A percentile compares a stretch with the other conserved stretches of the same genome.
Evolutionary conservation across 805 yeast genomes (phyloP).

Genomic region (Priceomyces carsonii): DNA sequence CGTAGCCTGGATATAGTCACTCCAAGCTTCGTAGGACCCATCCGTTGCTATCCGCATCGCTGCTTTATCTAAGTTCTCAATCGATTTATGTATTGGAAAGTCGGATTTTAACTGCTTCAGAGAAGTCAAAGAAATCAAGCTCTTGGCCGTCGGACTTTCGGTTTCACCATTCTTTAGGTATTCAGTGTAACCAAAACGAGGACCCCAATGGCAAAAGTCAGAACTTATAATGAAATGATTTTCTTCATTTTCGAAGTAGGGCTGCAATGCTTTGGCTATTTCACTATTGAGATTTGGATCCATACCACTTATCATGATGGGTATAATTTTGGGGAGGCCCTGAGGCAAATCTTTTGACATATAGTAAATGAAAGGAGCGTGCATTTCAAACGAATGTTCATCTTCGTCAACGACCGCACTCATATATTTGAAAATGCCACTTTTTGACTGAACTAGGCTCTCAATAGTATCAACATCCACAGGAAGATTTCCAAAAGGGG

Average conservation of each 20-base stretch:
- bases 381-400: slow-evolving; percentile 96
- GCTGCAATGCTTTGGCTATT: slow-evolving; percentile 50
- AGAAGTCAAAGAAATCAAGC: slow-evolving; percentile 13
- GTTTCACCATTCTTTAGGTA: slow-evolving; percentile 22
- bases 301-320: slow-evolving; percentile 75
- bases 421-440: slow-evolving; percentile 57
- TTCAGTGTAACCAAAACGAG: slow-evolving; percentile 44
- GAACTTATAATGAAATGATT: slow-evolving; percentile 79
- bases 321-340: slow-evolving; percentile 58
- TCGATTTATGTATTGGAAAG: slow-evolving; percentile 66
- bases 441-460: slow-evolving; percentile 30
- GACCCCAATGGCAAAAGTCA: slow-evolving; percentile 94
- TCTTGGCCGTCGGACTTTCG: slow-evolving; percentile 19
- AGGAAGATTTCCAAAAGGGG: slow-evolving; percentile 78
- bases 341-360: slow-evolving; percentile 36
- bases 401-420: slow-evolving; percentile 62
- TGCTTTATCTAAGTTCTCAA: slow-evolving; percentile 66
- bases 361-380: slow-evolving; percentile 70
- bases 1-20: slow-evolving; percentile 62
- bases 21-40: slow-evolving; percentile 64
- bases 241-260: slow-evolving; percentile 52
- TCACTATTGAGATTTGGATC: slow-evolving; percentile 43
- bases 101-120: slow-evolving; percentile 10
- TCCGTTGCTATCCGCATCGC: slow-evolving; percentile 65
- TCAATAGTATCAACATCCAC: slow-evolving; percentile 57